Percentiles rank a stretch among this genome's conserved stretches.
Evolutionary conservation across 2,329 filamentous ascomycete species (phyloP).

Genomic region (Aureobasidium melanogenum): DNA sequence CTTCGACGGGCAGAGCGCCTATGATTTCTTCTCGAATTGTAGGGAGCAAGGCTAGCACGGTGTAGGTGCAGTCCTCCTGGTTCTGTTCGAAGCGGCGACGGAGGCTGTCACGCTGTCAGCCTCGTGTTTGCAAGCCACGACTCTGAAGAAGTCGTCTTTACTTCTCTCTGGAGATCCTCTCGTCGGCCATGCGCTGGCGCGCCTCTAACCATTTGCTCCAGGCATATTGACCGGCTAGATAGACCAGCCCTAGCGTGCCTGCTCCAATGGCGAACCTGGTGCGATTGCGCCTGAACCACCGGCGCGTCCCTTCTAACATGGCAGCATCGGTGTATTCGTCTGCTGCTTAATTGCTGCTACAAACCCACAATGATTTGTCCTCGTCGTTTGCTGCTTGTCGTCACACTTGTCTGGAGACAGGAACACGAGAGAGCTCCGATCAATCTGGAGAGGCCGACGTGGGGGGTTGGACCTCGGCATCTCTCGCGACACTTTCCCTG

Average conservation of each 20-base stretch:
- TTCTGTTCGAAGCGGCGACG: conserved; percentile 97
- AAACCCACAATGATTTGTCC: neutral
- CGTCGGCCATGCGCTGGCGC: conserved; percentile 91
- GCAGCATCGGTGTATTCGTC: conserved; percentile 14
- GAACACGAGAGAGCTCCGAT: neutral
- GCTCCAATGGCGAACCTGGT: conserved; percentile 81
- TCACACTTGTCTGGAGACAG: neutral
- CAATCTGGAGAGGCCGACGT: neutral
- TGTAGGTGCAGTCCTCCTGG: conserved; percentile 97
- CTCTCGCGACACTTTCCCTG: neutral
- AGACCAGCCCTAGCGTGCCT: conserved; percentile 80
- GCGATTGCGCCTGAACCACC: conserved; percentile 88
- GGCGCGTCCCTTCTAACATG: conserved; percentile 66
- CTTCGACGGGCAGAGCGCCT: conserved; percentile 80
- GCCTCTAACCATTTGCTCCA: conserved; percentile 85
- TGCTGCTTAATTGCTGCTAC: neutral
- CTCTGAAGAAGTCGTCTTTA: conserved; percentile 28
- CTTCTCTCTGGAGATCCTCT: conserved; percentile 96
- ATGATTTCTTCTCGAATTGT: conserved; percentile 86
- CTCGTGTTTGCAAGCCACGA: neutral
- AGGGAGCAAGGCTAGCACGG: conserved; percentile 87
- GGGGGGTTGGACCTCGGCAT: conserved; percentile 4
- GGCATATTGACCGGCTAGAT: conserved; percentile 88
- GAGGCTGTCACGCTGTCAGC: conserved; percentile 48
- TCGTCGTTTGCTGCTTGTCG: neutral